Percentiles rank a stretch among this genome's conserved stretches.
phyloP scores from a whole-genome alignment of 1,139 yeast species.

The Hemisphaericaspora lyxosophila region DNA sequence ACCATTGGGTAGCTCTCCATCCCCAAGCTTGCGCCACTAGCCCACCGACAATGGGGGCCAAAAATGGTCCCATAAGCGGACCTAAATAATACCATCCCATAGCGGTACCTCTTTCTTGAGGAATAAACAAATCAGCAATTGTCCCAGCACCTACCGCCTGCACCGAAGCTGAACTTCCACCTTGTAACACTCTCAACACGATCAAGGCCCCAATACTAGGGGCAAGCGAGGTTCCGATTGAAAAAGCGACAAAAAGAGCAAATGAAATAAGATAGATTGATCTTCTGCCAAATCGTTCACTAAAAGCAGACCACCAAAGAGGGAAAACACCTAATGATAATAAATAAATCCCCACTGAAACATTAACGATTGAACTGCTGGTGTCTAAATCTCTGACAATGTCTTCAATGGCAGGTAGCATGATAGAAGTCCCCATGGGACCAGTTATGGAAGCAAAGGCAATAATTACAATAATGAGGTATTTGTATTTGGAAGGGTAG shows the following conservation, averaged over 20 bases:
- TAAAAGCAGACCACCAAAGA: constrained; percentile 83
- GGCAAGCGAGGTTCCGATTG: constrained; percentile 70
- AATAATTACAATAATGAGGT: constrained; percentile 58
- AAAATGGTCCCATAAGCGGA: constrained; percentile 75
- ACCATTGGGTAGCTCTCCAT: constrained; percentile 92
- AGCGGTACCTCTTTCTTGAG: constrained; percentile 72
- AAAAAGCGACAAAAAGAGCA: constrained; percentile 59
- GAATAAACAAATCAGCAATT: constrained; percentile 67
- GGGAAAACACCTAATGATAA: constrained; percentile 78
- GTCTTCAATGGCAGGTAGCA: constrained; percentile 74
- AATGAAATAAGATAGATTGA: constrained; percentile 71
- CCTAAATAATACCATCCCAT: constrained; percentile 83
- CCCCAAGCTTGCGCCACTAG: constrained; percentile 70
- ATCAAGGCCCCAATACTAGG: constrained; percentile 63
- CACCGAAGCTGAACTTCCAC: constrained; percentile 83
- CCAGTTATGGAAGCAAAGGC: constrained; percentile 80
- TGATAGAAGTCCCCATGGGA: constrained; percentile 89
- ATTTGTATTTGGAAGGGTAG: constrained; percentile 51
- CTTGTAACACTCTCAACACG: constrained; percentile 67
- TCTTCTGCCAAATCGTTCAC: constrained; percentile 75
- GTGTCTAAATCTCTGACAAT: constrained; percentile 58
- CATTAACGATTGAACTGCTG: constrained; percentile 58
- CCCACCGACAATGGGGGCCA: constrained; percentile 84
- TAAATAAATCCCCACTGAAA: constrained; percentile 78
- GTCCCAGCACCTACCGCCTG: constrained; percentile 93